Evolutionary conservation across 306 rosid species (phyloP), one percentile per base, ranked within the genome.

Genomic region (Rosa lucieae): DNA sequence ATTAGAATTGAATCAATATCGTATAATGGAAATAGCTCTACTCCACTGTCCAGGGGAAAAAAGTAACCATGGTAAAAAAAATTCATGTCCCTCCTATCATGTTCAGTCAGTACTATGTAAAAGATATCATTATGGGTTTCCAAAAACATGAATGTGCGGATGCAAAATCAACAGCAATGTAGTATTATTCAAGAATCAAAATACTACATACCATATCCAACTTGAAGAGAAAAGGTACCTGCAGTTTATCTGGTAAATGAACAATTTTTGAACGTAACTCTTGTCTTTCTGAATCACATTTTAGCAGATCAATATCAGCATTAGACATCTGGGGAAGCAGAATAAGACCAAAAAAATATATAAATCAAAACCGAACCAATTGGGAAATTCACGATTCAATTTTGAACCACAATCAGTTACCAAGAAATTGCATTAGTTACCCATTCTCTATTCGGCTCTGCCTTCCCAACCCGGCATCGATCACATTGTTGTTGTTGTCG

Each of bases 241-340:
- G 92, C 81, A 94, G 81, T 86, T 91, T 94, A 86, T 94, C 95
- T 47, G 97, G 99, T 10, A 97, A 94, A 21, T 94, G 97, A 51
- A 86, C 92, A 66, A 94, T 79, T 85, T 83, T 91, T 6, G 95
- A 91, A 32, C 89, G 93, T 74, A 92, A 83, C 77, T 85, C 70
- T 92, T 77, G 89, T 94, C 75, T 94, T 97, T 82, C 88, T 92
- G 70, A 82, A 66, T 66, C 97, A 85, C 76, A 85, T 89, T 91
- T 90, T 66, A 93, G 85, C 42, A 94, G 73, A 26, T 79, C 74
- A 86, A 89, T 91, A 74, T 92, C 95, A 68, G 97, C 97, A 74
- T 65, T 84, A 20, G 97, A 88, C 71, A 94, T 91, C 99, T 92
- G 89, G 71, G 79, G 61, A 9, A 63, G 83, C 67, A 69, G n/a